Conservation (phyloP, 2,329 filamentous ascomycete genomes). For the Neospermospora avenae region DNA sequence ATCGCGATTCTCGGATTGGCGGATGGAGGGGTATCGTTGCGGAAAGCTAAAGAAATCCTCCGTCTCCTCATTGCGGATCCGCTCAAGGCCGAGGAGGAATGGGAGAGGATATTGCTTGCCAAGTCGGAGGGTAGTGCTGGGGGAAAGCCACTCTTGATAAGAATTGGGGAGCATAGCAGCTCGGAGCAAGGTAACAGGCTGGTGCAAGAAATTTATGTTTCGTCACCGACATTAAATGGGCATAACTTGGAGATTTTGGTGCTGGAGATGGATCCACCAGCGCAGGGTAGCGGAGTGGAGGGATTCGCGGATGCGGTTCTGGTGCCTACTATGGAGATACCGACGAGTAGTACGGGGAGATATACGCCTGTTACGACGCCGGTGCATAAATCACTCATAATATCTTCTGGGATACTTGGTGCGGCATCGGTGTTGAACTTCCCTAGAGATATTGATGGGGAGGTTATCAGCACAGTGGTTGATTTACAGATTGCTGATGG, state of each 20-base stretch:
- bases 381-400: conserved; percentile 76
- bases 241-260: conserved; percentile 64
- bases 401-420: conserved; percentile 70
- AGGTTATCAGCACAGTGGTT: conserved; percentile 53
- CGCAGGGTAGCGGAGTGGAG: conserved; percentile 46
- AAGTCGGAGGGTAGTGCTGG: too few species aligned
- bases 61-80: conserved; percentile 70
- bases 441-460: conserved; percentile 38
- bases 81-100: conserved; percentile 56
- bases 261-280: conserved; percentile 48
- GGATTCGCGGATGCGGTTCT: conserved; percentile 63
- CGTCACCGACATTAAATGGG: conserved; percentile 58
- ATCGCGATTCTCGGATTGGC: conserved; percentile 54
- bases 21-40: conserved; percentile 36
- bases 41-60: conserved; percentile 61
- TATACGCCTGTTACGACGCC: conserved; percentile 71
- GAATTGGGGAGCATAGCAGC: conserved; percentile 43
- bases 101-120: conserved; percentile 63
- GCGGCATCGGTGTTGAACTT: conserved; percentile 50
- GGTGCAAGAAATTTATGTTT: conserved; percentile 56
- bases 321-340: conserved; percentile 72
- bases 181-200: conserved; percentile 44
- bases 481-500: conserved; percentile 45
- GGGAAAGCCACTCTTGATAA: conserved; percentile 58
- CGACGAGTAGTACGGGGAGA: conserved; percentile 59